phyloP scores from a whole-genome alignment of 768 basidiomycete species.

The Piloderma croceum region DNA sequence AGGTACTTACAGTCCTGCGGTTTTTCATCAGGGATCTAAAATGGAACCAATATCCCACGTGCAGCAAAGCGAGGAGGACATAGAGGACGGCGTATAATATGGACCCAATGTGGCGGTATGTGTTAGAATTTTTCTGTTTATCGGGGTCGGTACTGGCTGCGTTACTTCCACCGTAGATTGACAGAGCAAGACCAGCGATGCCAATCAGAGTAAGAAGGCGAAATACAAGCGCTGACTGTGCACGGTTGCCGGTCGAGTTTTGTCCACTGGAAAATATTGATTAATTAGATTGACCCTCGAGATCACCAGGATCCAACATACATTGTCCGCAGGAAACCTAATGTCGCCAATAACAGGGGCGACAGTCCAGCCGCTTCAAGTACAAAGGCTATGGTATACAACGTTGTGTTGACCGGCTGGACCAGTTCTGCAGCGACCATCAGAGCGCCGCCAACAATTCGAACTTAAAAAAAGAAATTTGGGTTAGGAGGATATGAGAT shows the following conservation, averaged over 20 bases:
- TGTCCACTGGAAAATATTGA: too few relatives aligned
- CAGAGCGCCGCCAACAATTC: constrained; percentile 52
- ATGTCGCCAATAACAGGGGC: constrained; percentile 31
- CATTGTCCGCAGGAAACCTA: constrained; percentile 32
- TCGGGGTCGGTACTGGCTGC: constrained; percentile 8
- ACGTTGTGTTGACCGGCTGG: constrained; percentile 31
- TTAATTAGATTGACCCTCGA: too few relatives aligned
- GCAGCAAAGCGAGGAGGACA: constrained; percentile 39
- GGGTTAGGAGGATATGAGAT: too few relatives aligned
- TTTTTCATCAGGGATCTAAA: constrained; percentile 37
- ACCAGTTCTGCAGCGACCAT: constrained; percentile 49
- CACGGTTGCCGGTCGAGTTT: too few relatives aligned
- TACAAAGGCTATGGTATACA: constrained; percentile 49
- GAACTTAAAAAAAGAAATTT: too few relatives aligned
- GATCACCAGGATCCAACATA: too few relatives aligned
- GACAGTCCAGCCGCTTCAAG: constrained; percentile 35
- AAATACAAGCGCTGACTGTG: constrained; percentile 6
- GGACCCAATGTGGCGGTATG: constrained; percentile 28
- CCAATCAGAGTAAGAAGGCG: constrained; percentile 25
- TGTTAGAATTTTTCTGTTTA: constrained; percentile 16
- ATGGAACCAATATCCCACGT: constrained; percentile 36
- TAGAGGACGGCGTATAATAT: constrained; percentile 31
- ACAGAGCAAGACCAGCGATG: constrained; percentile 23
- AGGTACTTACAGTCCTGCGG: constrained; percentile 37
- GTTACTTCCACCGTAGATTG: constrained; percentile 27